Evolutionary conservation across 495 filamentous ascomycete genomes (phyloP).

Genomic region (Rostrohypoxylon terebratum): DNA sequence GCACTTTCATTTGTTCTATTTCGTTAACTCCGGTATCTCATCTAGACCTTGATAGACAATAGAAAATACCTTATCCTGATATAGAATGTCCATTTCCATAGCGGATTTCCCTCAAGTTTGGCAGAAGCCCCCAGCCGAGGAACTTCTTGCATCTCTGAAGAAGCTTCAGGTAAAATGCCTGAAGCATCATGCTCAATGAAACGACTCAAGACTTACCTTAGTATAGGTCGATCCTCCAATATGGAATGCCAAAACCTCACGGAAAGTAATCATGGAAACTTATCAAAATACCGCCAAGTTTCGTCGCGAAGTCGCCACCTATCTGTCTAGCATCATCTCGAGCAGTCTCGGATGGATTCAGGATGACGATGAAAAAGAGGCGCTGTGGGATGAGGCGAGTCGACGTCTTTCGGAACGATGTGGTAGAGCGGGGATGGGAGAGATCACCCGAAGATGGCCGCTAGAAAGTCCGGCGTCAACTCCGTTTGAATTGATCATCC

Average conservation of each 20-base stretch:
- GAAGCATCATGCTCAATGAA: not conserved
- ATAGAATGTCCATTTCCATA: constrained; percentile 40
- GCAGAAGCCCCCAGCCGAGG: constrained; percentile 57
- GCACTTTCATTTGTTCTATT: constrained; percentile 19
- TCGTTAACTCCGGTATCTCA: not conserved
- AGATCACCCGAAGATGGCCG: constrained; percentile 78
- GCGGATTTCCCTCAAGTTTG: constrained; percentile 58
- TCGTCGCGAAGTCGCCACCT: constrained; percentile 62
- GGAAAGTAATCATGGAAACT: constrained; percentile 49
- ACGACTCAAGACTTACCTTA: constrained; percentile 11
- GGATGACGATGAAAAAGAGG: constrained; percentile 75
- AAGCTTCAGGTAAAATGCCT: constrained; percentile 48
- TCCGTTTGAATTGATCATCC: constrained; percentile 71
- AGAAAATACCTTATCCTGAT: not conserved
- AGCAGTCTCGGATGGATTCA: constrained; percentile 80
- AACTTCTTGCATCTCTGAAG: constrained; percentile 54
- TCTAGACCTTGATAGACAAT: constrained; percentile 24
- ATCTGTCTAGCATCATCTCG: constrained; percentile 81
- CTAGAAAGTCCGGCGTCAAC: constrained; percentile 58
- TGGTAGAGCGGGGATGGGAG: constrained; percentile 78
- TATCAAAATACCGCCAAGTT: constrained; percentile 46
- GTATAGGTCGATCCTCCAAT: constrained; percentile 52
- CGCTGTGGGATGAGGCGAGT: constrained; percentile 82
- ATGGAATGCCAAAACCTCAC: constrained; percentile 51
- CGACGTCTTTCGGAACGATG: constrained; percentile 84